Conservation (phyloP, 768 basidiomycete genomes). For the Lactifluus hygrophoroides region DNA sequence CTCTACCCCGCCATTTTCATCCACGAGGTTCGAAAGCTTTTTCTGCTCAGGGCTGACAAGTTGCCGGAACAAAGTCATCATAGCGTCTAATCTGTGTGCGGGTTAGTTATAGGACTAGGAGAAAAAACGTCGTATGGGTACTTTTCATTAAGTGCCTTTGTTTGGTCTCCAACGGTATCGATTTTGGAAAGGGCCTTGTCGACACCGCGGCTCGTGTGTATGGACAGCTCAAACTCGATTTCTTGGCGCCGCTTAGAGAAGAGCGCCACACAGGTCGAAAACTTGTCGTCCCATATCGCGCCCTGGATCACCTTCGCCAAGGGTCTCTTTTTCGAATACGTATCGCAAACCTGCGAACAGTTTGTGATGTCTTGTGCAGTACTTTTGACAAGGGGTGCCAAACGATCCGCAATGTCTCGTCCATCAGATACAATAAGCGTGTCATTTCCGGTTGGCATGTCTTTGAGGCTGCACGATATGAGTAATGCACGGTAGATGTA, state of each 20-base stretch:
- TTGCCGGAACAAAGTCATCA: slow-evolving; percentile 14
- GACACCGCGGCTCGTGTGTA: slow-evolving; percentile 22
- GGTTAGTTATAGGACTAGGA: background rate
- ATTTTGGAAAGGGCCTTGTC: slow-evolving; percentile 6
- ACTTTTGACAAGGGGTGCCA: too few species aligned
- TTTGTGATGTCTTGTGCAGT: too few species aligned
- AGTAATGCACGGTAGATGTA: background rate
- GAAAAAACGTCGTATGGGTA: background rate
- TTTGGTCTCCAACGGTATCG: background rate
- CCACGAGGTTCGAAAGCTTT: slow-evolving; percentile 7
- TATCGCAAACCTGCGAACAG: too few species aligned
- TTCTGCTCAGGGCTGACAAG: slow-evolving; percentile 17
- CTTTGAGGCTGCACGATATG: background rate
- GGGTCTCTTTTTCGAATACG: too few species aligned
- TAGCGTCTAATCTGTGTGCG: slow-evolving; percentile 13
- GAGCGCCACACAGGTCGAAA: slow-evolving; percentile 21
- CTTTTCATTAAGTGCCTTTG: slow-evolving; percentile 16
- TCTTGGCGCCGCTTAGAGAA: slow-evolving; percentile 24
- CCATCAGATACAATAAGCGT: too few species aligned
- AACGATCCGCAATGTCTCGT: too few species aligned
- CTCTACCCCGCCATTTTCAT: slow-evolving; percentile 22
- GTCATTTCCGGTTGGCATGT: too few species aligned
- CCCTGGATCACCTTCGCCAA: slow-evolving; percentile 7
- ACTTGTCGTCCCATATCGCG: slow-evolving; percentile 24
- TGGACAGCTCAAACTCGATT: slow-evolving; percentile 26